Percentiles rank a stretch among this genome's conserved stretches.
These are phyloP conservation scores for Sphenostylis stenocarpa DNA, from an alignment of 306 rosid species.

Conservation along the genomic window DNA sequence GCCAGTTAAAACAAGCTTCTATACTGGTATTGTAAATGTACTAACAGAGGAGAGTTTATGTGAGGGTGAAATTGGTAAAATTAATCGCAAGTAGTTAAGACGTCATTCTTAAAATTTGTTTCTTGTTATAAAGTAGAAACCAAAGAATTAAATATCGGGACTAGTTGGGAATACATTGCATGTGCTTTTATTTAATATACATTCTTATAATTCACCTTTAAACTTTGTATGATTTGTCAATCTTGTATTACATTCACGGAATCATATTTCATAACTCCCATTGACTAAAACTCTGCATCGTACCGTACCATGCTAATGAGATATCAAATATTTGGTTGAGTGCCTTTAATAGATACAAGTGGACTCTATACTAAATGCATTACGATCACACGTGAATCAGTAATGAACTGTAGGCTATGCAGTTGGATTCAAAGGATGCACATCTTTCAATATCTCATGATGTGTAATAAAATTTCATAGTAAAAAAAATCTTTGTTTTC, in stretches of 20 bases:
- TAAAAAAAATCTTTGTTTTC: not conserved
- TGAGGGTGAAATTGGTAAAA: not conserved
- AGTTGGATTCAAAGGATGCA: not conserved
- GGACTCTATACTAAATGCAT: not conserved
- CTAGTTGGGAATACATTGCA: constrained; percentile 6
- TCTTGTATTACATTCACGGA: not conserved
- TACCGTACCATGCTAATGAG: not conserved
- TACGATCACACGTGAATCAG: not conserved
- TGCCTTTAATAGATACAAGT: not conserved
- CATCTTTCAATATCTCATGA: not conserved
- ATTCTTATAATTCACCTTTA: not conserved
- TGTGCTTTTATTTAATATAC: constrained; percentile 30
- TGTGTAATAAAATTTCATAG: not conserved
- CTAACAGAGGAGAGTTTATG: not conserved
- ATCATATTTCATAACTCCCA: not conserved
- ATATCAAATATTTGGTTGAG: not conserved
- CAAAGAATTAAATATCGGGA: not conserved
- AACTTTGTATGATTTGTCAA: constrained; percentile 10
- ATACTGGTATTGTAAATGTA: not conserved
- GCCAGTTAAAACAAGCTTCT: not conserved
- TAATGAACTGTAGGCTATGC: not conserved
- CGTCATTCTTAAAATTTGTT: not conserved
- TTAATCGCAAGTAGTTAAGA: not conserved
- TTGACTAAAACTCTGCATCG: not conserved
- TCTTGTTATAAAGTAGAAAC: not conserved